Evolutionary conservation across 106 monocot genomes (phyloP).

Genomic region (Hemerocallis citrina): DNA sequence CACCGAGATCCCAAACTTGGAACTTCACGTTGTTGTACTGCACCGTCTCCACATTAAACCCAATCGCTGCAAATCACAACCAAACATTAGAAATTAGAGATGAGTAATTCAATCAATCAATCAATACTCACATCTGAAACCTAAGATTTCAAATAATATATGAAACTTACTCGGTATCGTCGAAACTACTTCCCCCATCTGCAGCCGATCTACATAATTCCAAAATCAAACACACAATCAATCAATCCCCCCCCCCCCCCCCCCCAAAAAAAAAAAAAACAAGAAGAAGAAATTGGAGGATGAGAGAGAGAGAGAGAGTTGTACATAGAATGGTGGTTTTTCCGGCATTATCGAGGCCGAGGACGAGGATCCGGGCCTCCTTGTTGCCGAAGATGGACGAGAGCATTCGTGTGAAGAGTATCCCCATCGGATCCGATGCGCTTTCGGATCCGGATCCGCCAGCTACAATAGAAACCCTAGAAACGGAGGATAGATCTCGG

Average conservation of each 20-base stretch:
- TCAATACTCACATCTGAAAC: background rate
- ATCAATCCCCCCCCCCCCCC: no score
- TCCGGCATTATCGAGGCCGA: constrained; percentile 99
- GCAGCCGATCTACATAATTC: constrained; percentile 77
- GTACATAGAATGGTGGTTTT: constrained; percentile 97
- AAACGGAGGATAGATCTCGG: no score
- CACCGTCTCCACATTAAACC: constrained; percentile 96
- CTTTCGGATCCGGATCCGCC: constrained; percentile 16
- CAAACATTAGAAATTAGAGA: no score
- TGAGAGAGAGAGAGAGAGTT: background rate
- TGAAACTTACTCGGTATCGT: constrained; percentile 79
- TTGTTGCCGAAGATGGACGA: constrained; percentile 88
- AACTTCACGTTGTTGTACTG: constrained; percentile 97
- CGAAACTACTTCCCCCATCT: constrained; percentile 98
- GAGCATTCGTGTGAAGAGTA: constrained; percentile 87
- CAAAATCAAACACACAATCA: constrained; percentile 3
- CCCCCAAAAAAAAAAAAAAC: constrained; percentile 6
- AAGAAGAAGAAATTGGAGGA: background rate
- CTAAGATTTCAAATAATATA: background rate
- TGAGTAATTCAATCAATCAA: background rate
- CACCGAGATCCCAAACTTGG: constrained; percentile 99
- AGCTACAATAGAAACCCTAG: background rate
- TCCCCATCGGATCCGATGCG: constrained; percentile 97
- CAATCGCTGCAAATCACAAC: constrained; percentile 62
- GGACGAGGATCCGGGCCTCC: constrained; percentile 98